Base-by-base conservation (phyloP, 805 yeast genomes). In the Candida adriatica region DNA sequence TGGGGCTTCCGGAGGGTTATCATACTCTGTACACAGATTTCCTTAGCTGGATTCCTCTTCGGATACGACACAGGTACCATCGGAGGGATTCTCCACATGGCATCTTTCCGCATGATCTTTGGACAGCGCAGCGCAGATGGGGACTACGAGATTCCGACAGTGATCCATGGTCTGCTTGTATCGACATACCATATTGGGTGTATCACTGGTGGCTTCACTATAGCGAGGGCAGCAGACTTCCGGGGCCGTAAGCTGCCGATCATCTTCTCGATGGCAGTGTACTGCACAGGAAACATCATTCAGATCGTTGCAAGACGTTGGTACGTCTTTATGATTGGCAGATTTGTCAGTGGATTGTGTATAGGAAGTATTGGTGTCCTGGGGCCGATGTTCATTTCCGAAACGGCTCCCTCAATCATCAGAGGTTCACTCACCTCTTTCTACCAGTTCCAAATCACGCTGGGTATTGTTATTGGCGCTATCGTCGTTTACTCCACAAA, bases 1-100 rank as follows among this genome's bases (percentile, higher is more conserved):
- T 34, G 39, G 39, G 17, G 16, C 6, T 33, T 26, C 30, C 21
- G 38, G 15, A 31, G 35, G 20, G 41, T 31, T 31, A 39, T 56
- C 22, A 8, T 34, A 14, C 24, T 23, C 28, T 37, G 85, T 56
- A 45, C 65, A n/a, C 46, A 72, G 33, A 71, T 78, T 33, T 77
- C 84, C 6, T 76, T 76, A 43, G 81, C 81, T 46, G 87, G 86
- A 18, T 78, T 74, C 49, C 75, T 76, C 21, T 77, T 76, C 45
- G 87, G 87, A 31, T 79, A 77, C 67, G 87, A 79, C 58, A 75
- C 84, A 23, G 86, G 86, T 49, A 76, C 80, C 35, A 75, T 79
- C 49, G 76, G 82, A n/a, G 84, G 85, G 33, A 69, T 78, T 39
- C 71, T 76, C 18, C 71, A 74, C 48, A 68, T 77, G 78, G 47